A percentile compares a stretch with the other conserved stretches of the same genome.
Evolutionary conservation across 441 rosid genomes (phyloP).

Genomic region (Jatropha multifida): DNA sequence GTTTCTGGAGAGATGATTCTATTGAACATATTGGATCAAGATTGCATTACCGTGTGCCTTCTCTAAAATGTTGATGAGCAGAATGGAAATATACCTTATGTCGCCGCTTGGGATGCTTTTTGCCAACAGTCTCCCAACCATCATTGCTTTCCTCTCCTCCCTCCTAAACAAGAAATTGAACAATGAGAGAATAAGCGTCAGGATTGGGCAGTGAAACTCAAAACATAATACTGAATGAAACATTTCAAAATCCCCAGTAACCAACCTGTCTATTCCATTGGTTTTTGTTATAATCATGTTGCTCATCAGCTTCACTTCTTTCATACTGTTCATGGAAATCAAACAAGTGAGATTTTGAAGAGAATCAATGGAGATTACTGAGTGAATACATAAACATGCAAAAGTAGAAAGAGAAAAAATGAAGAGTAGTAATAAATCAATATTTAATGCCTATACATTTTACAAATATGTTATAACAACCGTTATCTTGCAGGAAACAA

Average conservation of each 20-base stretch:
- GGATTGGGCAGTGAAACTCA: not conserved
- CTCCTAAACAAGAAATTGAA: constrained; percentile 34
- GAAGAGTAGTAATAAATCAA: not conserved
- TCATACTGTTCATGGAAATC: constrained; percentile 30
- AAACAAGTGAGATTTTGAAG: constrained; percentile 22
- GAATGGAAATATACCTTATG: constrained; percentile 51
- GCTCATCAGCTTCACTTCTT: constrained; percentile 27
- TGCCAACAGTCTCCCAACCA: constrained; percentile 88
- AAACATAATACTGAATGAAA: not conserved
- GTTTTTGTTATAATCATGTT: constrained; percentile 27
- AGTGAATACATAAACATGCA: not conserved
- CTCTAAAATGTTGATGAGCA: not conserved
- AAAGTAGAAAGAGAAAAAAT: not conserved
- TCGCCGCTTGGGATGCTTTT: constrained; percentile 49
- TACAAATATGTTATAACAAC: not conserved
- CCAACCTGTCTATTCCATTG: constrained; percentile 34
- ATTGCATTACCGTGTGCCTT: not conserved
- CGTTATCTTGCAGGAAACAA: not conserved
- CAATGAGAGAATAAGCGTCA: not conserved
- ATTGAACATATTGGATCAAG: not conserved
- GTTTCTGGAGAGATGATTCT: not conserved
- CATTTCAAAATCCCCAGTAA: not conserved
- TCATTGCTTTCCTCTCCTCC: constrained; percentile 39
- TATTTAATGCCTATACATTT: not conserved
- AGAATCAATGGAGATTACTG: not conserved